Evolutionary conservation across 2,329 filamentous ascomycete genomes (phyloP), one percentile per base, ranked within the genome.

Genomic region (Microdochium nivale): DNA sequence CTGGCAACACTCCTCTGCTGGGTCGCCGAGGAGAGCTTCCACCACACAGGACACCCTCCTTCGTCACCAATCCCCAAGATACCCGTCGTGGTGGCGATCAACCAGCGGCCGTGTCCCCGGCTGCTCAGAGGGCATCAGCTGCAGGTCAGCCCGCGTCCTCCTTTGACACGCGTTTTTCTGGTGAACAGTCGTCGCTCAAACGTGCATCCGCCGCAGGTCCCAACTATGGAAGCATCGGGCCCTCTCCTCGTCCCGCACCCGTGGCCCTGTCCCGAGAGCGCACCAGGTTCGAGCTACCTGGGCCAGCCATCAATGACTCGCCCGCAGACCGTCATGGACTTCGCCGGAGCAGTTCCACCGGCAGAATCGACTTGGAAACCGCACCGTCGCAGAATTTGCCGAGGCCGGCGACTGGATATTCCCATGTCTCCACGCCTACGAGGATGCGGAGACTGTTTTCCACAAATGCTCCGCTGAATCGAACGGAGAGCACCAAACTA

Each of bases 271-370:
- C 40, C 14, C 40, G 40, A 23, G 40, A 44, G 19, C 40, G 40
- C 21, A 44, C 40, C 7, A 44, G 21, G 10, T 80, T 82, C 53
- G 75, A 76, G 58, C 67, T 83, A 13, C 80, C 80, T 0, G 77
- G 63, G 5, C 79, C 80, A 2, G 79, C 79, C 0, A 69, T 83
- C 35, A 65, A 72, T 14, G 40, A 5, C 14, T 19, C 19, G 33
- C 66, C 70, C 10, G 66, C 69, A 2, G 57, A 60, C n/a, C 50
- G 52, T 43, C 50, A 56, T 43, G 55, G 58, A 9, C 48, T 60
- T 10, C 40, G 40, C 21, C 40, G 40, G 4, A 44, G 40, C 19
- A 44, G 40, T 13, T 44, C 40, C 9, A 44, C 40, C 21, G 54
- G 57, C 23, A 67, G 64, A 19, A 55, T 65, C 2, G 56, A 64